These are phyloP conservation scores for Fusarium longipes DNA, from an alignment of 2,329 filamentous ascomycete species.

Conservation along the genomic window DNA sequence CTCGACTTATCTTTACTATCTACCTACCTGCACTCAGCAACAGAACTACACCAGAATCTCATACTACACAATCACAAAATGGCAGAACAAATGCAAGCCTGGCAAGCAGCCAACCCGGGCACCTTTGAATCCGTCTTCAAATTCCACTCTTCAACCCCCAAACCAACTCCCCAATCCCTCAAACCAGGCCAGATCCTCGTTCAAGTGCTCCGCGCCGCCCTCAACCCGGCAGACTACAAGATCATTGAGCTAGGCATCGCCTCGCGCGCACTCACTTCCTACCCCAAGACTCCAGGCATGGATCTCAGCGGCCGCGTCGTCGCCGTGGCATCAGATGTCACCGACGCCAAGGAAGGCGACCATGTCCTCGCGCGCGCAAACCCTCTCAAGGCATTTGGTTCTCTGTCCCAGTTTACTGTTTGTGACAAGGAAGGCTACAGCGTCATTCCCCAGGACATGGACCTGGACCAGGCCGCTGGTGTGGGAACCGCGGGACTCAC, in stretches of 20 bases:
- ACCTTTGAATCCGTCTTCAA: slow-evolving; percentile 39
- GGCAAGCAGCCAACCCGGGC: slow-evolving; percentile 46
- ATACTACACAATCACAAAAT: slow-evolving; percentile 3
- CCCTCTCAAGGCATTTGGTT: slow-evolving; percentile 51
- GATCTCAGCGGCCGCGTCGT: slow-evolving; percentile 65
- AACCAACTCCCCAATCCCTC: slow-evolving; percentile 35
- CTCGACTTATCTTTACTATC: background rate
- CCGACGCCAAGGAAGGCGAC: slow-evolving; percentile 54
- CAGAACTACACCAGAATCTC: background rate
- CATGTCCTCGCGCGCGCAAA: slow-evolving; percentile 56
- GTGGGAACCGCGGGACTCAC: slow-evolving; percentile 59
- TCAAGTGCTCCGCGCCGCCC: slow-evolving; percentile 55
- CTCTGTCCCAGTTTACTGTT: slow-evolving; percentile 58
- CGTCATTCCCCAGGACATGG: slow-evolving; percentile 54
- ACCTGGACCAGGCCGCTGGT: slow-evolving; percentile 56
- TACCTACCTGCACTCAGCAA: background rate
- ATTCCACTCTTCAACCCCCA: slow-evolving; percentile 32
- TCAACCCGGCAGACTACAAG: slow-evolving; percentile 65
- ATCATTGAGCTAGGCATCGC: slow-evolving; percentile 55
- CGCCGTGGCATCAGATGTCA: slow-evolving; percentile 43
- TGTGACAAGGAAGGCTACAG: slow-evolving; percentile 50
- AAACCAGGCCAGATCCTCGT: slow-evolving; percentile 54
- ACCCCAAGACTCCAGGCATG: slow-evolving; percentile 59
- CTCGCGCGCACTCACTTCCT: slow-evolving; percentile 47
- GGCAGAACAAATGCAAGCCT: slow-evolving; percentile 45